phyloP scores from a whole-genome alignment of 306 rosid genomes.

The Cucumis melo region DNA sequence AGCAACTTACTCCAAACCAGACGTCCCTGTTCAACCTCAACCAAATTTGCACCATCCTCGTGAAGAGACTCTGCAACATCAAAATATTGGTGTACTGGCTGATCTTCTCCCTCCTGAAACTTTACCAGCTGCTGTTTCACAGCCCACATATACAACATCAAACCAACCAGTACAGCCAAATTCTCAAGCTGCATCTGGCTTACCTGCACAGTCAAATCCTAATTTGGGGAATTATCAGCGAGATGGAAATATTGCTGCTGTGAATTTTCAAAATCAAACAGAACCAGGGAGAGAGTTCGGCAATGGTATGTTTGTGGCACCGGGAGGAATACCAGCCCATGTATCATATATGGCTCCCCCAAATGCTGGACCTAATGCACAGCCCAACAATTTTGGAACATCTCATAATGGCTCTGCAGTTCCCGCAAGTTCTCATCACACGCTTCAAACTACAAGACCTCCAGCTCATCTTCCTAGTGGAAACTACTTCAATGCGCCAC shows the following conservation, averaged over 20 bases:
- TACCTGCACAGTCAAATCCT: conserved; percentile 32
- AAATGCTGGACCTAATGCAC: not conserved
- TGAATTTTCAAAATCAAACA: conserved; percentile 36
- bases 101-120: conserved; percentile 61
- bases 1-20: conserved; percentile 32
- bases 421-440: conserved; percentile 2
- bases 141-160: conserved; percentile 6
- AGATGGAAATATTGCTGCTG: conserved; percentile 29
- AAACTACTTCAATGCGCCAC: conserved; percentile 20
- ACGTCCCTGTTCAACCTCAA: conserved; percentile 26
- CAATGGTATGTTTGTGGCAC: conserved; percentile 35
- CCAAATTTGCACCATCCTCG: conserved; percentile 21
- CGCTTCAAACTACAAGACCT: conserved; percentile 26
- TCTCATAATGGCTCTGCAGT: not conserved
- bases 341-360: not conserved
- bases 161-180: conserved; percentile 21
- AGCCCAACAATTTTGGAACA: not conserved
- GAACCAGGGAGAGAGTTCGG: conserved; percentile 38
- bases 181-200: conserved; percentile 33
- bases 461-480: conserved; percentile 36
- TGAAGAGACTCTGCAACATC: conserved; percentile 34
- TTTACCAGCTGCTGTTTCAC: conserved; percentile 28
- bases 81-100: conserved; percentile 55
- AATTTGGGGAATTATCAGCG: conserved; percentile 36
- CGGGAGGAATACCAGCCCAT: conserved; percentile 25